Evolutionary conservation across 768 basidiomycete genomes (phyloP).

Genomic region (Phanerodontia chrysosporium): DNA sequence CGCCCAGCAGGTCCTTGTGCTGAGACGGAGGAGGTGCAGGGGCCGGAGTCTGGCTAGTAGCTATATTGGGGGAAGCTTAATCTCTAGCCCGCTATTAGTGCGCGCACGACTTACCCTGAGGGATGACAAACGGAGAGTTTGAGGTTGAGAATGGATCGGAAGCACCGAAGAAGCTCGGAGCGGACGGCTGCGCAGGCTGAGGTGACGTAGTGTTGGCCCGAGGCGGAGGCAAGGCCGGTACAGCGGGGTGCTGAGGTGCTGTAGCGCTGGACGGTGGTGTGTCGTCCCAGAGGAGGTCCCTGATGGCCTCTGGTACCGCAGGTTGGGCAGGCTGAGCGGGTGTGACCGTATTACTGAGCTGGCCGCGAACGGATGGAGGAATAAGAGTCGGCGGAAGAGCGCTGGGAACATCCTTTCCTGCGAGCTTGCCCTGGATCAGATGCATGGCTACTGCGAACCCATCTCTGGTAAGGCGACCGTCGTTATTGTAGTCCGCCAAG

Average conservation of each 20-base stretch:
- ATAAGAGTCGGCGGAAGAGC: constrained; percentile 69
- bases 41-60: background rate
- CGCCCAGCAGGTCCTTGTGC: constrained; percentile 61
- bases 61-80: constrained; percentile 4
- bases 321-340: constrained; percentile 32
- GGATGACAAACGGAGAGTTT: constrained; percentile 38
- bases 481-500: constrained; percentile 82
- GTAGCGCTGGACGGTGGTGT: constrained; percentile 28
- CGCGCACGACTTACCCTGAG: constrained; percentile 15
- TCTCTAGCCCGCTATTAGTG: no score
- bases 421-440: constrained; percentile 82
- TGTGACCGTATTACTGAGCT: constrained; percentile 11
- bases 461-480: constrained; percentile 82
- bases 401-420: constrained; percentile 71
- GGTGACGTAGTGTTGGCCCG: constrained; percentile 30
- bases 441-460: constrained; percentile 96
- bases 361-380: constrained; percentile 73
- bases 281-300: constrained; percentile 45
- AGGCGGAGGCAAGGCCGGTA: constrained; percentile 37
- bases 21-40: constrained; percentile 6
- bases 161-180: constrained; percentile 15
- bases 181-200: constrained; percentile 27
- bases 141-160: constrained; percentile 48
- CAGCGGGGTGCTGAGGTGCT: constrained; percentile 34
- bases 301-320: constrained; percentile 34